A percentile compares a stretch with the other conserved stretches of the same genome.
These are phyloP conservation scores for Colletotrichum sidae DNA, from an alignment of 2,329 filamentous ascomycete genomes.

Conservation along the genomic window DNA sequence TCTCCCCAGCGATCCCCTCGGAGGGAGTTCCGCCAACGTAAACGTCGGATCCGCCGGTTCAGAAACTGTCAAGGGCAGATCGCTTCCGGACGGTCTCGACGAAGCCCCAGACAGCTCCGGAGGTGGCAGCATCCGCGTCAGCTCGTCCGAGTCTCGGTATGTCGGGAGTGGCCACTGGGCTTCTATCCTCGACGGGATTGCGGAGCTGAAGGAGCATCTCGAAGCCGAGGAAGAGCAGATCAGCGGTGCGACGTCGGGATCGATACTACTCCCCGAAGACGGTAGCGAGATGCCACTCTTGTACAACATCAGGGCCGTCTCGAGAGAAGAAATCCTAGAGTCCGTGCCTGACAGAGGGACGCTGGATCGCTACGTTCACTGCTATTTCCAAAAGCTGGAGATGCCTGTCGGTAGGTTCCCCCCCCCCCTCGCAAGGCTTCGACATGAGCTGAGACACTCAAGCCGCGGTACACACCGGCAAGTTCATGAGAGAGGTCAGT, in stretches of 20 bases:
- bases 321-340: conserved; percentile 47
- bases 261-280: neutral
- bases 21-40: neutral
- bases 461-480: no score
- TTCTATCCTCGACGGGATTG: conserved; percentile 53
- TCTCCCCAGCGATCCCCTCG: neutral
- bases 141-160: conserved; percentile 45
- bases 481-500: no score
- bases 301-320: conserved; percentile 45
- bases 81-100: neutral
- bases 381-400: no score
- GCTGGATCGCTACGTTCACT: conserved; percentile 49
- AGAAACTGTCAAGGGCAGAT: neutral
- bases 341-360: conserved; percentile 46
- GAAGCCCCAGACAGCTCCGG: conserved; percentile 40
- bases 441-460: no score
- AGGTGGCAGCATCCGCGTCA: conserved; percentile 45
- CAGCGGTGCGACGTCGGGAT: conserved; percentile 5
- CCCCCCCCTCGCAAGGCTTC: no score
- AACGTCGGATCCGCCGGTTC: neutral
- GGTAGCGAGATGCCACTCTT: conserved; percentile 43
- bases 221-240: conserved; percentile 41
- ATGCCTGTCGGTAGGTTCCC: no score
- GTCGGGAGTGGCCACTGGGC: conserved; percentile 53
- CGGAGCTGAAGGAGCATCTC: conserved; percentile 52